These are phyloP conservation scores for Aspergillus bertholletiae DNA, from an alignment of 495 filamentous ascomycete genomes.

Conservation along the genomic window DNA sequence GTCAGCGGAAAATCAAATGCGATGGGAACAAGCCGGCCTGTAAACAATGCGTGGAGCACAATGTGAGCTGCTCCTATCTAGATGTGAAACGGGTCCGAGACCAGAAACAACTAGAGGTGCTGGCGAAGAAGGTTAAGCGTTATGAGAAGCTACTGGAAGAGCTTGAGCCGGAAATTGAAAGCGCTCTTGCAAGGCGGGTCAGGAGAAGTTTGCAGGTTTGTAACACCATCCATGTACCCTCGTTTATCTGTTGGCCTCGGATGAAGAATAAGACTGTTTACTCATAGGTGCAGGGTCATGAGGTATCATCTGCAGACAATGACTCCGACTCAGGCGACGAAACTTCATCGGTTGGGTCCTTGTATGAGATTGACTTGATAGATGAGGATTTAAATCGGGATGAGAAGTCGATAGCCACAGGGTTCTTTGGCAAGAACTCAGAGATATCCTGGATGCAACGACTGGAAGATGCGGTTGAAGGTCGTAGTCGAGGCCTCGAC, in stretches of 20 bases:
- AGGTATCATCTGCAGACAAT: conserved; percentile 3
- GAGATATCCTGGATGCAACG: conserved; percentile 59
- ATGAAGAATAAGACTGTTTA: neutral
- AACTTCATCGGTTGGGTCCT: conserved; percentile 52
- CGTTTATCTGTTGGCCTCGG: neutral
- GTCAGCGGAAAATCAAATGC: conserved; percentile 64
- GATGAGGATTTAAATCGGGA: conserved; percentile 56
- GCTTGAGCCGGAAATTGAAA: conserved; percentile 31
- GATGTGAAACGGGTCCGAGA: conserved; percentile 58
- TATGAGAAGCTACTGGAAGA: conserved; percentile 43
- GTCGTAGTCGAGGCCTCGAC: neutral
- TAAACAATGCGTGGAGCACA: conserved; percentile 48
- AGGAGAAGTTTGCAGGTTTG: conserved; percentile 32
- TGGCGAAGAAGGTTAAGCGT: conserved; percentile 40
- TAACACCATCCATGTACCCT: neutral
- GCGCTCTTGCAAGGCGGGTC: conserved; percentile 27
- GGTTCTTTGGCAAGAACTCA: conserved; percentile 62
- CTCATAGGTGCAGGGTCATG: conserved; percentile 7
- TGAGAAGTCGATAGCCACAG: conserved; percentile 45
- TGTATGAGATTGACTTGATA: conserved; percentile 53
- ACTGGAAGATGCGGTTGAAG: conserved; percentile 26
- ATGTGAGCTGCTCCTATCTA: conserved; percentile 47
- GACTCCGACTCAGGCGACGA: conserved; percentile 21
- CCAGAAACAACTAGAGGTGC: conserved; percentile 41
- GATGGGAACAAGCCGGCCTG: conserved; percentile 52